Evolutionary conservation across 129 eudicot species (phyloP).

Genomic region (Centaurea solstitialis): DNA sequence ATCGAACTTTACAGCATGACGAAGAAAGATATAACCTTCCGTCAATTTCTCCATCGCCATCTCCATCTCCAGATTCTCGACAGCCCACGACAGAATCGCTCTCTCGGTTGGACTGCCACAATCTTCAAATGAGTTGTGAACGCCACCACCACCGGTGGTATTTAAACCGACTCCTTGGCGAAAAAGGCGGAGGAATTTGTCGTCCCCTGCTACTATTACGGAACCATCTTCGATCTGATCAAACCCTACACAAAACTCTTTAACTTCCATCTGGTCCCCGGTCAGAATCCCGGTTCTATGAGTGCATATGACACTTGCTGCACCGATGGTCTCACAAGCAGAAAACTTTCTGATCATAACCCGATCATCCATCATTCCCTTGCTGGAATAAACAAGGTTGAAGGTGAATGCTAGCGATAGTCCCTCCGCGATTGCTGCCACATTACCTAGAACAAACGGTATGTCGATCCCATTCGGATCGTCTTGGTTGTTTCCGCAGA

Average conservation of each 20-base stretch:
- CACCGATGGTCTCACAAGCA: constrained; percentile 91
- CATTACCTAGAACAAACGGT: no score
- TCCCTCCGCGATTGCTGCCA: constrained; percentile 86
- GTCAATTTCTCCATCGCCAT: constrained; percentile 77
- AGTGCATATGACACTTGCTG: constrained; percentile 77
- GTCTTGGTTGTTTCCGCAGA: constrained; percentile 64
- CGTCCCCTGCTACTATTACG: no score
- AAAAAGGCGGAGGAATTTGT: constrained; percentile 38
- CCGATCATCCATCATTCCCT: constrained; percentile 85
- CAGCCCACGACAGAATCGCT: constrained; percentile 86
- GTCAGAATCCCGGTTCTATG: constrained; percentile 84
- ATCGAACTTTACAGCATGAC: no score
- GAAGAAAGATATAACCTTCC: no score
- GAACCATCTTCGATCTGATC: constrained; percentile 37
- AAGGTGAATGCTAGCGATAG: constrained; percentile 82
- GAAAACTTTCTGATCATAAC: constrained; percentile 86
- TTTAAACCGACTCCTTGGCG: constrained; percentile 77
- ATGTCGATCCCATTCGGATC: no score
- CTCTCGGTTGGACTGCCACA: constrained; percentile 94
- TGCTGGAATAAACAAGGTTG: constrained; percentile 82
- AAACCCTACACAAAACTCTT: constrained; percentile 63
- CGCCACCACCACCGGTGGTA: constrained; percentile 65
- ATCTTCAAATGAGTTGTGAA: constrained; percentile 47
- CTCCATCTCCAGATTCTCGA: constrained; percentile 62
- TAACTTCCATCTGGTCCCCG: constrained; percentile 73